Conservation (phyloP, 352 stramenopile genomes). For the Aphanomyces invadans region DNA sequence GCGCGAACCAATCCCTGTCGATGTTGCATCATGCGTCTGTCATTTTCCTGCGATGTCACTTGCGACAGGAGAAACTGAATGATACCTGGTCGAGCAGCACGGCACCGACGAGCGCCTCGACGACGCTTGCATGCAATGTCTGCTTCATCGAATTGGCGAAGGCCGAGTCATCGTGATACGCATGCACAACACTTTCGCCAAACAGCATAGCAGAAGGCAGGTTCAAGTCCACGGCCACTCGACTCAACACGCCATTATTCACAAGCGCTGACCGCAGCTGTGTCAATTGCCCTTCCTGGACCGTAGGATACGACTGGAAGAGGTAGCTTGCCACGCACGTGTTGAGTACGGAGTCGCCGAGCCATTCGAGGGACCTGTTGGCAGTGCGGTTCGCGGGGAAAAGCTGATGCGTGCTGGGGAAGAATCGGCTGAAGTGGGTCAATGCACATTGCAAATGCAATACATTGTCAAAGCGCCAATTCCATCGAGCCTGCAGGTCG, state of each 20-base stretch:
- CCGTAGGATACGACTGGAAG: constrained; percentile 60
- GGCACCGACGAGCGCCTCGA: constrained; percentile 38
- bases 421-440: constrained; percentile 66
- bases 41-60: no score
- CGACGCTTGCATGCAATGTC: constrained; percentile 64
- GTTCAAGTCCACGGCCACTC: constrained; percentile 31
- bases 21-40: neutral
- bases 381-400: constrained; percentile 54
- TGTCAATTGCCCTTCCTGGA: constrained; percentile 74
- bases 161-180: constrained; percentile 37
- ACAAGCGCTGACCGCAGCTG: constrained; percentile 49
- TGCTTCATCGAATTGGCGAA: constrained; percentile 45
- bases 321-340: constrained; percentile 51
- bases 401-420: constrained; percentile 33
- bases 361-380: constrained; percentile 76
- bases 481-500: constrained; percentile 48
- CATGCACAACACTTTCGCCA: constrained; percentile 35
- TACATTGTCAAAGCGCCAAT: constrained; percentile 50
- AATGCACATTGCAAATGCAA: constrained; percentile 57
- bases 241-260: constrained; percentile 67
- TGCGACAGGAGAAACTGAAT: no score
- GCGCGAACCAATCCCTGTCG: constrained; percentile 12
- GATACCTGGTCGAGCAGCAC: constrained; percentile 18
- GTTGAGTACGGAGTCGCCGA: constrained; percentile 69
- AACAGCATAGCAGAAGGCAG: constrained; percentile 61